Base-by-base conservation (phyloP, 352 stramenopile species). In the Phytophthora foliorum region DNA sequence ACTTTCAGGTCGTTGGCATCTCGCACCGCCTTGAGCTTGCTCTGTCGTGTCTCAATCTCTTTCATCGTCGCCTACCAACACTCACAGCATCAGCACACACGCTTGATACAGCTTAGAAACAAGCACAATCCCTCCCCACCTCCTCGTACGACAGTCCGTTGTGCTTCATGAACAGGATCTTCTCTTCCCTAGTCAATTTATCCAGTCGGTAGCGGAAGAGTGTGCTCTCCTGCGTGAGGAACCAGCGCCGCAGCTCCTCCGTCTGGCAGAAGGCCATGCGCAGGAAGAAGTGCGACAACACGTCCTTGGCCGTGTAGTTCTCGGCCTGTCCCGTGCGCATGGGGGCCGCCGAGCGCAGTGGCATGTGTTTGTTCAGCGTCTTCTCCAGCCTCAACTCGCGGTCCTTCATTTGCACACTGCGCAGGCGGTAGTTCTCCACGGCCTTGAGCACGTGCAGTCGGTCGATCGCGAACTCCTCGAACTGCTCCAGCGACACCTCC, bases 261-360 rank as follows among this genome's bases (percentile, higher is more conserved):
- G 91, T 98, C 57, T 98, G 93, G 73, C 97, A 99, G 78, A 99
- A 99, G 7, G 97, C 97, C 64, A 99, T 94, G 27, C 97, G 89
- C 58, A 99, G 73, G 48, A 99, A 99, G 75, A 99, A 99, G 74
- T 99, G 98, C 34, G 97, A 99, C 17, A 99, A 78, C 60, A 95
- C 88, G 75, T 99, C 89, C 76, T 98, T 98, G 42, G 86, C 67
- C 21, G 85, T 64, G 55, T 96, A 82, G 21, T 80, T 69, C 48
- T 95, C 83, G 7, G 85, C 83, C 50, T 84, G 82, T 8, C 87
- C 84, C 14, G 67, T 64, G 29, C 83, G 77, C 34, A 56, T 70
- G 3, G 74, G 75, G 8, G 53, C 71, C 14, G 75, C 62, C 0
- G 73, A 64, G 8, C 84, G 84, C 58, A 96, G 75, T 32, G 89